Evolutionary conservation across 495 filamentous ascomycete genomes (phyloP), one percentile per base, ranked within the genome.

Genomic region (Tuber calosporum): DNA sequence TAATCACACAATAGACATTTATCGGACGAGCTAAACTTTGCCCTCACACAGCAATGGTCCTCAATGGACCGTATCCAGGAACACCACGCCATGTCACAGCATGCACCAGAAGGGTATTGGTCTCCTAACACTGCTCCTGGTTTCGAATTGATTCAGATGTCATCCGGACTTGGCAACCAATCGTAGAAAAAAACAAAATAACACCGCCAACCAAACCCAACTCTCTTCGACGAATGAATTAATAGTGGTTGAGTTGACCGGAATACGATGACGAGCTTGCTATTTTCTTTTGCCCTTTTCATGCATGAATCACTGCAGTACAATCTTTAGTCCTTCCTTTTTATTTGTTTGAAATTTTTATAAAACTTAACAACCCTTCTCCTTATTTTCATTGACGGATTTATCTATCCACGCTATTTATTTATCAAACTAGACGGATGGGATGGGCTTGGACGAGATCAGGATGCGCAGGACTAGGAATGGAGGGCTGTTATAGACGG

Each of bases 21-120:
- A 69, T 78, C 76, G 75, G 70, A 78, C 68, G 76, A 78, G 70
- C 74, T 78, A 43, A 78, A 78, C 38, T 78, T 77, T 68, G 75
- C 48, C 30, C 62, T 78, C 67, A 68, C 72, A 1, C 75, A 73
- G 45, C 70, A 70, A 62, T 77, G 75, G 70, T 62, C 69, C 68
- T 62, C 53, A 34, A 78, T 70, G 58, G 71, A 73, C 66, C 76
- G 76, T 77, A 69, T 78, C 74, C 76, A 77, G 69, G 41, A 43
- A 38, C 71, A 78, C 62, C 75, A 78, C 71, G 76, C 76, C 70
- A 77, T 77, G 70, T 73, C 74, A 42, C 75, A 66, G 72, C 69
- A 62, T 34, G 20, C 67, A 17, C 38, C 22, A 20, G 67, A 71
- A 48, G 38, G 30, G 38, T 70, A 71, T 73, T 78, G 71, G 76